Evolutionary conservation across 192 early-diverging fungal species (phyloP).

Genomic region (Dimargaris verticillata): DNA sequence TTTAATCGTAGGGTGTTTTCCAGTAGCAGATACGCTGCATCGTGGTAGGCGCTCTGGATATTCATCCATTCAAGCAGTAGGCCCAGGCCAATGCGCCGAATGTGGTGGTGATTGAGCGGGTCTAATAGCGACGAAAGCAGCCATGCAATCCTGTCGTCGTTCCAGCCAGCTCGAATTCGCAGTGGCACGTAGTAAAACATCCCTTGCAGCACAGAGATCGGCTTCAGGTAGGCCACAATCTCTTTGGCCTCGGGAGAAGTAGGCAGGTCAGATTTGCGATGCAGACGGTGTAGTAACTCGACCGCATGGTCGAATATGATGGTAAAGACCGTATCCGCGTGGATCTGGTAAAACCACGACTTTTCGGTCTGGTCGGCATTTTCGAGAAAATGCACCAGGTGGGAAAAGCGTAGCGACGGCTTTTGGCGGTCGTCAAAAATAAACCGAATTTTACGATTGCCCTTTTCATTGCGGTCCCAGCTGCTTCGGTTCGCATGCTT

Average conservation of each 20-base stretch:
- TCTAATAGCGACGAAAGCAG: not conserved
- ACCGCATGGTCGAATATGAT: not conserved
- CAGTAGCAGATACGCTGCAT: not conserved
- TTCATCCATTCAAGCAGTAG: slow-evolving; percentile 2
- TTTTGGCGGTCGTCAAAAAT: slow-evolving; percentile 4
- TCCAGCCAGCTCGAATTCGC: not conserved
- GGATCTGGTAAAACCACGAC: not conserved
- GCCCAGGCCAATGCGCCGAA: not conserved
- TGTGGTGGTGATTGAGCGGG: slow-evolving; percentile 1
- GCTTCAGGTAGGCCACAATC: not conserved
- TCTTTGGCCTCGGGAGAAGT: not conserved
- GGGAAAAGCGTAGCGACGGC: not conserved
- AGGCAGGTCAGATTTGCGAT: not conserved
- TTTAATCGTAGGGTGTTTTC: not conserved
- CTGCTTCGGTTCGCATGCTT: not conserved
- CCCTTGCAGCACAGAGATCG: not conserved
- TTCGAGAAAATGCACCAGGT: not conserved
- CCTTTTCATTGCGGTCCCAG: not conserved
- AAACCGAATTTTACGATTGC: not conserved
- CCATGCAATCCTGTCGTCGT: not conserved
- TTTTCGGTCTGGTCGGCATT: not conserved
- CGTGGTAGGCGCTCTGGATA: not conserved
- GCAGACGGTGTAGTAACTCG: not conserved
- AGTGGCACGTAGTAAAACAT: not conserved
- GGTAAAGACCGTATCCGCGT: not conserved